Percentiles rank a stretch among this genome's conserved stretches.
Conservation (phyloP, 192 early-diverging fungal genomes). For the Gamsiella multidivaricata region DNA sequence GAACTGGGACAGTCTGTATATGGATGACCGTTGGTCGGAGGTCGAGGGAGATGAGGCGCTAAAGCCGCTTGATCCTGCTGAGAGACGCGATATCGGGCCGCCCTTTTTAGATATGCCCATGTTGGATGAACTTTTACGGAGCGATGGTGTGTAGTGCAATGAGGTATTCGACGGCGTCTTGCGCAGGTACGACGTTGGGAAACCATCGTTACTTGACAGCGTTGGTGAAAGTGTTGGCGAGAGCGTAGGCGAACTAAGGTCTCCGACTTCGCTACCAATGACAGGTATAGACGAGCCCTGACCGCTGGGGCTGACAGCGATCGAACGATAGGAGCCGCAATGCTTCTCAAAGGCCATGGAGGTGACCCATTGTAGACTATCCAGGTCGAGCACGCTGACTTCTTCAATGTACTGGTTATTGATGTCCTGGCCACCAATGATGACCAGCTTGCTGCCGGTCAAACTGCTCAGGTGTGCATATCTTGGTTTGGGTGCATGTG, state of each 20-base stretch:
- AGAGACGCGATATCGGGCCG: constrained; percentile 30
- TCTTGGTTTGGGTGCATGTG: constrained; percentile 67
- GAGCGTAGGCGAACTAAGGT: constrained; percentile 1
- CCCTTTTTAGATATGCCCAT: constrained; percentile 22
- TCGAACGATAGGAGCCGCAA: constrained; percentile 78
- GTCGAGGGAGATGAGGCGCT: constrained; percentile 23
- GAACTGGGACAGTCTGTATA: constrained; percentile 38
- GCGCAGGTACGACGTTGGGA: constrained; percentile 35
- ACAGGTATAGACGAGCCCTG: constrained; percentile 38
- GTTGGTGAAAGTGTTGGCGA: constrained; percentile 4
- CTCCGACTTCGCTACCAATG: constrained; percentile 42
- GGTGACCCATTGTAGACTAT: constrained; percentile 66
- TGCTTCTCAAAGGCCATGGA: constrained; percentile 71
- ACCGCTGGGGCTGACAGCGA: constrained; percentile 65
- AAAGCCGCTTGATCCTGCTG: constrained; percentile 13
- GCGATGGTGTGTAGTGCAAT: constrained; percentile 43
- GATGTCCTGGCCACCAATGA: constrained; percentile 81
- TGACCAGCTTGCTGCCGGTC: constrained; percentile 63
- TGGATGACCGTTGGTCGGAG: constrained; percentile 22
- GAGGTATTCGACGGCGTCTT: constrained; percentile 45
- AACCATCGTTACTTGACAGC: constrained; percentile 33
- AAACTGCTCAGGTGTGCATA: constrained; percentile 80
- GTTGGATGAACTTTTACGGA: constrained; percentile 41
- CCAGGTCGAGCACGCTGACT: constrained; percentile 74
- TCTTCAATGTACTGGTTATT: constrained; percentile 78